A percentile compares a stretch with the other conserved stretches of the same genome.
These are phyloP conservation scores for Mycena albidolilacea DNA, from an alignment of 768 basidiomycete species.

Conservation along the genomic window DNA sequence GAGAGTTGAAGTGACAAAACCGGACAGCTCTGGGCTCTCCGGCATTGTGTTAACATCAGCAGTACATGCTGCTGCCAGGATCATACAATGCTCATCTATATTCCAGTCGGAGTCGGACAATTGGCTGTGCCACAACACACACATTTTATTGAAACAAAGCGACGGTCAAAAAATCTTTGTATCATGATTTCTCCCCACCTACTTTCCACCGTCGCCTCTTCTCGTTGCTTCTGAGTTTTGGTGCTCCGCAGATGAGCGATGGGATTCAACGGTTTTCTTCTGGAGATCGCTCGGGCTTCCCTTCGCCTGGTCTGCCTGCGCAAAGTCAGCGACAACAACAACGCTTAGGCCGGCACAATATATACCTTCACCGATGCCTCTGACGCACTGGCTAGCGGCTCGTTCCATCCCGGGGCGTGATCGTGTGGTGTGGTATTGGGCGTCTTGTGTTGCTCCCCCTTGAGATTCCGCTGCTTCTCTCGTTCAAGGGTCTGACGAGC, in stretches of 20 bases:
- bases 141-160: no score
- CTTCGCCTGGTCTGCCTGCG: slow-evolving; percentile 58
- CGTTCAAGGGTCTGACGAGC: slow-evolving; percentile 59
- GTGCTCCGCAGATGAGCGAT: slow-evolving; percentile 55
- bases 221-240: background rate
- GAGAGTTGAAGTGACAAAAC: no score
- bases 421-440: slow-evolving; percentile 57
- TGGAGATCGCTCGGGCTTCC: slow-evolving; percentile 53
- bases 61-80: no score
- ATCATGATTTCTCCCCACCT: background rate
- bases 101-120: no score
- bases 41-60: no score
- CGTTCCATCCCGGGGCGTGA: slow-evolving; percentile 82
- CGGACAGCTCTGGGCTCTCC: no score
- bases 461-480: slow-evolving; percentile 67
- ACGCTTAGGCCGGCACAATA: background rate
- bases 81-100: no score
- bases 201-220: background rate
- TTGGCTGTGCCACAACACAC: no score
- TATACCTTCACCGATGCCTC: slow-evolving; percentile 77
- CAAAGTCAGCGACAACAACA: slow-evolving; percentile 13
- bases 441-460: slow-evolving; percentile 58
- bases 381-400: slow-evolving; percentile 73
- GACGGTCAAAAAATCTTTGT: no score
- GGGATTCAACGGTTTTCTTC: slow-evolving; percentile 56